Evolutionary conservation across 2,329 filamentous ascomycete genomes (phyloP).

Genomic region (Metarhizium rileyi): DNA sequence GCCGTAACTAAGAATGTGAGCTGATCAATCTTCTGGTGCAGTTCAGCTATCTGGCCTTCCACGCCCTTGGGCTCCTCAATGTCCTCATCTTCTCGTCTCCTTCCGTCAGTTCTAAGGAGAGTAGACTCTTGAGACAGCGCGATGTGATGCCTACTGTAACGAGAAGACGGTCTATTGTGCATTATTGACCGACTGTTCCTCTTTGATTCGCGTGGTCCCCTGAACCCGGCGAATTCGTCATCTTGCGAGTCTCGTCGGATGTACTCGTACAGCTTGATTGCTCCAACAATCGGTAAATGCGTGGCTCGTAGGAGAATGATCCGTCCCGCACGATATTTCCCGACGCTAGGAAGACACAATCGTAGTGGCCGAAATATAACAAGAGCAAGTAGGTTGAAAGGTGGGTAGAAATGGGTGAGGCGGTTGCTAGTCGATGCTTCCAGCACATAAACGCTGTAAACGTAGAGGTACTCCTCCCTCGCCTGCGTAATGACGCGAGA

Average conservation of each 20-base stretch:
- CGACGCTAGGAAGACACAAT: slow-evolving; percentile 54
- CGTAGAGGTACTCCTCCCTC: slow-evolving; percentile 68
- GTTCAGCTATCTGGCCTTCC: slow-evolving; percentile 44
- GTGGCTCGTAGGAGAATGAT: slow-evolving; percentile 55
- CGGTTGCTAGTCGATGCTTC: slow-evolving; percentile 59
- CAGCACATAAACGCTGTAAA: slow-evolving; percentile 58
- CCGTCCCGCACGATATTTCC: slow-evolving; percentile 50
- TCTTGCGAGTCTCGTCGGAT: slow-evolving; percentile 28
- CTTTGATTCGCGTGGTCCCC: slow-evolving; percentile 30
- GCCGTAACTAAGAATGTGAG: slow-evolving; percentile 42
- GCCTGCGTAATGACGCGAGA: slow-evolving; percentile 53
- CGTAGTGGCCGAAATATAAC: slow-evolving; percentile 62
- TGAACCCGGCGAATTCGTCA: slow-evolving; percentile 39
- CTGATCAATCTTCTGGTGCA: slow-evolving; percentile 48
- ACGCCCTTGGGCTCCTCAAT: slow-evolving; percentile 28
- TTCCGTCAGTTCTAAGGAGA: slow-evolving; percentile 7
- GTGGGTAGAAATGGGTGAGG: slow-evolving; percentile 60
- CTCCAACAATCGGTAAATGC: slow-evolving; percentile 58
- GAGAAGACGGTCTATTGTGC: slow-evolving; percentile 9
- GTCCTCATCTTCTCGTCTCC: slow-evolving; percentile 22
- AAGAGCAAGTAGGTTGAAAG: slow-evolving; percentile 65
- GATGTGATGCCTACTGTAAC: slow-evolving; percentile 6
- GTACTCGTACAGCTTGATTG: slow-evolving; percentile 59
- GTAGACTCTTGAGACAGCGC: slow-evolving; percentile 11
- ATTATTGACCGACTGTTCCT: slow-evolving; percentile 13